Conservation (phyloP, 2,329 filamentous ascomycete genomes). For the Rhytidhysteron rufulum region DNA sequence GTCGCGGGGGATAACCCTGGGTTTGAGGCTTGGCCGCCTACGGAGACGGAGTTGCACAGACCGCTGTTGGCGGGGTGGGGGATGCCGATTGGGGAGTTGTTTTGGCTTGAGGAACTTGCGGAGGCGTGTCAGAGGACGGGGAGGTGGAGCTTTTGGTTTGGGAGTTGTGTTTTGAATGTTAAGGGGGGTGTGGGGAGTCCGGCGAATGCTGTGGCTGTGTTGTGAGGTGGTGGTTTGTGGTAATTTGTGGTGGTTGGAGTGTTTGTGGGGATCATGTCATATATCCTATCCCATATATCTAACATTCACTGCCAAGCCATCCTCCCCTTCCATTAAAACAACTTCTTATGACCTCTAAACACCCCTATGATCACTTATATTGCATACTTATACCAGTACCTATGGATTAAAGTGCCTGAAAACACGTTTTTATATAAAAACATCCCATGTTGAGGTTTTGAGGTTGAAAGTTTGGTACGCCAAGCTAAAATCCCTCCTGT, state of each 20-base stretch:
- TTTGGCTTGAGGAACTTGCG: slow-evolving; percentile 40
- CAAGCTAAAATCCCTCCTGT: no score
- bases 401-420: no score
- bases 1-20: slow-evolving; percentile 31
- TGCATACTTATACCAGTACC: no score
- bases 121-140: slow-evolving; percentile 34
- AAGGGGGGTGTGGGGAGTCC: slow-evolving; percentile 34
- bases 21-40: slow-evolving; percentile 28
- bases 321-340: neutral
- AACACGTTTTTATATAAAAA: no score
- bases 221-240: slow-evolving; percentile 14
- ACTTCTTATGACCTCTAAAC: no score
- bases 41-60: slow-evolving; percentile 28
- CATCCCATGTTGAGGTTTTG: no score
- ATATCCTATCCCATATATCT: no score
- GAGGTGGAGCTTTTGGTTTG: slow-evolving; percentile 44
- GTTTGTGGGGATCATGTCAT: neutral
- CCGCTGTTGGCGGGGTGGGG: slow-evolving; percentile 37
- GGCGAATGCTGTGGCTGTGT: slow-evolving; percentile 30
- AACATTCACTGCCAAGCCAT: neutral
- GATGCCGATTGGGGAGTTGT: slow-evolving; percentile 45
- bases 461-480: no score
- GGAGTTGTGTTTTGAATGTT: slow-evolving; percentile 42
- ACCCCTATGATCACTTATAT: no score
- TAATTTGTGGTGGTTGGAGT: neutral